phyloP scores from a whole-genome alignment of 441 rosid species.

The Arabidopsis hybrid region DNA sequence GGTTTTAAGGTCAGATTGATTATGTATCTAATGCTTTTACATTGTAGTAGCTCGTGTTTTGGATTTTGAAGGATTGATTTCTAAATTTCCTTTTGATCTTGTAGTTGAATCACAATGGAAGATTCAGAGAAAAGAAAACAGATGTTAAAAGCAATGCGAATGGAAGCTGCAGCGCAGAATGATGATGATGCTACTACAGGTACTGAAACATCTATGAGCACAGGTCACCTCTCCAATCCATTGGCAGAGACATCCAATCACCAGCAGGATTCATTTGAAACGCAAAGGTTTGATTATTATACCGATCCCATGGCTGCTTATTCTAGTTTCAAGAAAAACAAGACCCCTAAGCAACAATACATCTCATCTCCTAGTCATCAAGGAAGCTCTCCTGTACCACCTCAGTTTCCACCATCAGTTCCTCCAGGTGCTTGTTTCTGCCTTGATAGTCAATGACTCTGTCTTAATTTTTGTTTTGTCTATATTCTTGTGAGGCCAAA shows the following conservation, averaged over 20 bases:
- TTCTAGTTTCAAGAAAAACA: slow-evolving; percentile 60
- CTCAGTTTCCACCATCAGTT: slow-evolving; percentile 42
- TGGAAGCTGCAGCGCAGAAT: slow-evolving; percentile 58
- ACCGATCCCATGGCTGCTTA: slow-evolving; percentile 88
- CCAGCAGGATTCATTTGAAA: slow-evolving; percentile 43
- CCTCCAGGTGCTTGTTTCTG: slow-evolving; percentile 49
- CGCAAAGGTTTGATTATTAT: slow-evolving; percentile 78
- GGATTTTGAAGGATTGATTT: slow-evolving; percentile 8
- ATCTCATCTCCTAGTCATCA: slow-evolving; percentile 46
- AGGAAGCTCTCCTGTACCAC: slow-evolving; percentile 30
- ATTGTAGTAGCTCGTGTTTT: neutral
- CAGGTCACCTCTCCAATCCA: slow-evolving; percentile 68
- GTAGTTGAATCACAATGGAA: slow-evolving; percentile 55
- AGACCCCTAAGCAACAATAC: slow-evolving; percentile 43
- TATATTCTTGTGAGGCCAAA: neutral
- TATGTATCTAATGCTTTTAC: neutral
- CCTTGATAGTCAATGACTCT: neutral
- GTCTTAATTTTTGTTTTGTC: slow-evolving; percentile 1
- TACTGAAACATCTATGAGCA: slow-evolving; percentile 46
- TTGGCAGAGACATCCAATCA: slow-evolving; percentile 56
- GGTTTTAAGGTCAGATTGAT: neutral
- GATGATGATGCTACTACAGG: slow-evolving; percentile 47
- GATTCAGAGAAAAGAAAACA: slow-evolving; percentile 77
- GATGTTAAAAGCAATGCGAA: slow-evolving; percentile 74
- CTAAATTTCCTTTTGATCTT: neutral